Evolutionary conservation across 1,284 basidiomycete species (phyloP).

Genomic region (Thecaphora frezii): DNA sequence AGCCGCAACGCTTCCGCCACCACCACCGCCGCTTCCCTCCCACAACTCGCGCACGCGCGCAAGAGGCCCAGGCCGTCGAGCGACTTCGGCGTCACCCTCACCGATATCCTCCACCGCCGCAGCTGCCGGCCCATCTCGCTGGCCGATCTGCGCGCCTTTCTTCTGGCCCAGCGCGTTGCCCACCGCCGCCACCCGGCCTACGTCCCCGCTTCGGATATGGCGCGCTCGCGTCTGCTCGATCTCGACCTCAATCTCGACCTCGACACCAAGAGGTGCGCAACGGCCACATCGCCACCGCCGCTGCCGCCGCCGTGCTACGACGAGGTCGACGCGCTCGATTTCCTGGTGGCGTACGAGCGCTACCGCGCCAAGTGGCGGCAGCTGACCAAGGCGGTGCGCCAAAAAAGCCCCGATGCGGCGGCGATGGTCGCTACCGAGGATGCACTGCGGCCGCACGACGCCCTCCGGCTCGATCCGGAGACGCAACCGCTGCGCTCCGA

Average conservation of each 20-base stretch:
- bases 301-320: constrained; percentile 12
- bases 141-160: constrained; percentile 17
- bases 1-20: constrained; percentile 13
- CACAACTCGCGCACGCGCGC: no score
- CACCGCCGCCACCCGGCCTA: constrained; percentile 16
- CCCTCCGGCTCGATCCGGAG: constrained; percentile 21
- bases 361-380: constrained; percentile 31
- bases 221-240: constrained; percentile 15
- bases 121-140: constrained; percentile 45
- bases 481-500: constrained; percentile 27
- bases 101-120: constrained; percentile 42
- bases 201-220: constrained; percentile 31
- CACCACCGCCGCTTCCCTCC: constrained; percentile 5
- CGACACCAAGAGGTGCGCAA: neutral
- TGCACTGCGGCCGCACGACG: constrained; percentile 3
- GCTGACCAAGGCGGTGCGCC: constrained; percentile 19
- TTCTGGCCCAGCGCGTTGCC: constrained; percentile 28
- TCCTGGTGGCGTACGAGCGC: constrained; percentile 40
- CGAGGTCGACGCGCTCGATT: constrained; percentile 44
- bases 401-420: constrained; percentile 24
- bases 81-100: constrained; percentile 32
- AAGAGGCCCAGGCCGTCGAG: neutral
- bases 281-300: neutral
- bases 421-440: no score
- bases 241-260: constrained; percentile 20